Percentiles rank a stretch among this genome's conserved stretches.
These are phyloP conservation scores for Podaxis rugospora DNA, from an alignment of 768 basidiomycete genomes.

Conservation along the genomic window DNA sequence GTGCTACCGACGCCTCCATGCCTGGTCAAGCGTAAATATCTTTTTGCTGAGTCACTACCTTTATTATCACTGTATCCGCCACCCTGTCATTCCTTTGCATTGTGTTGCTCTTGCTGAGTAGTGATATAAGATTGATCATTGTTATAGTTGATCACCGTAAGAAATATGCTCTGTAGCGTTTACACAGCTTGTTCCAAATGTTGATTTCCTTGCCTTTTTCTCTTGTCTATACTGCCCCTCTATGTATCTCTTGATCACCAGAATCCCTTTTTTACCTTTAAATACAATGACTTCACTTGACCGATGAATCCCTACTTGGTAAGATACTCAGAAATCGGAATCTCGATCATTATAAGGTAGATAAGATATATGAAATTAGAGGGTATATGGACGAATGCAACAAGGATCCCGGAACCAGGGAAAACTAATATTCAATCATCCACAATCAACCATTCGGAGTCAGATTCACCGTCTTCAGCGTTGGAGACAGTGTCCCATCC, in stretches of 20 bases:
- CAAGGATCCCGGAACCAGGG: not conserved
- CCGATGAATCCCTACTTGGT: not conserved
- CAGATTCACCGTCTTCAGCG: conserved; percentile 69
- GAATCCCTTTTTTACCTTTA: conserved; percentile 16
- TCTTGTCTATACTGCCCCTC: conserved; percentile 16
- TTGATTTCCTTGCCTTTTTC: conserved; percentile 18
- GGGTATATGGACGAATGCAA: conserved; percentile 27
- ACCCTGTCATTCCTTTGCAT: conserved; percentile 23
- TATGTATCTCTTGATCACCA: conserved; percentile 15
- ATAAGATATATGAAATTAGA: conserved; percentile 20
- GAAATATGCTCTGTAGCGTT: conserved; percentile 18
- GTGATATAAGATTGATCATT: conserved; percentile 14
- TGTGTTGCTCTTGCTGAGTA: conserved; percentile 18
- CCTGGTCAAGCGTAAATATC: conserved; percentile 38
- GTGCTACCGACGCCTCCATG: conserved; percentile 52
- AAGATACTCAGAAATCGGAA: not conserved
- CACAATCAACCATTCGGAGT: conserved; percentile 89
- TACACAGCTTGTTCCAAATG: not conserved
- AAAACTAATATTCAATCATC: conserved; percentile 28
- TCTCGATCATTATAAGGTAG: conserved; percentile 13
- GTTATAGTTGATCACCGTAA: conserved; percentile 12
- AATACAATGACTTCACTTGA: conserved; percentile 9
- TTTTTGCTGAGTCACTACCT: conserved; percentile 14
- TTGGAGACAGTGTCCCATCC: conserved; percentile 73
- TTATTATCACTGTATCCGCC: conserved; percentile 16